phyloP scores from a whole-genome alignment of 2,329 filamentous ascomycete genomes.

The Teratosphaeria zuluensis region DNA sequence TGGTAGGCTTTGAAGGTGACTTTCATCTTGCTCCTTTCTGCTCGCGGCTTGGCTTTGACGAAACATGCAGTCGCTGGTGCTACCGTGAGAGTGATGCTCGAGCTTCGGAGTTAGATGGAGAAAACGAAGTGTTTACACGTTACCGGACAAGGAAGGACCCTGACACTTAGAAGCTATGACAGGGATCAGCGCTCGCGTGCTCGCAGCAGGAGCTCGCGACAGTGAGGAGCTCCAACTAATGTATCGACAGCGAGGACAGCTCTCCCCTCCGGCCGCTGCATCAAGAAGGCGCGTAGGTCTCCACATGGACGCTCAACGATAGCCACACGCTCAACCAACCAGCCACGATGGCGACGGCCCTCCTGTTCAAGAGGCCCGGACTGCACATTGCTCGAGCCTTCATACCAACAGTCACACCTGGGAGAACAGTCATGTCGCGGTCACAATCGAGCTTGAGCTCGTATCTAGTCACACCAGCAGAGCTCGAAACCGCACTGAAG shows the following conservation, averaged over 20 bases:
- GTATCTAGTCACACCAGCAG: constrained; percentile 76
- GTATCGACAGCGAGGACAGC: not conserved
- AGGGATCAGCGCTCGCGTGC: not conserved
- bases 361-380: constrained; percentile 6
- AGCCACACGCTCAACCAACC: not conserved
- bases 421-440: constrained; percentile 21
- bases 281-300: not conserved
- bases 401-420: constrained; percentile 8
- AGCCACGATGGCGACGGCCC: constrained; percentile 6
- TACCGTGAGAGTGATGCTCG: not conserved
- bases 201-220: no score
- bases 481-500: constrained; percentile 72
- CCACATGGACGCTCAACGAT: not conserved
- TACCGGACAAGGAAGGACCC: constrained; percentile 2
- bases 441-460: constrained; percentile 51
- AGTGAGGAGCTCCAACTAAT: not conserved
- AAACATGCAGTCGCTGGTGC: not conserved
- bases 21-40: constrained; percentile 55
- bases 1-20: constrained; percentile 91
- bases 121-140: not conserved
- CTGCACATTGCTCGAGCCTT: constrained; percentile 6
- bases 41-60: not conserved
- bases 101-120: not conserved
- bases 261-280: not conserved
- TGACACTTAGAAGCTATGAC: not conserved